Conservation (phyloP, 202 grass and related monocot species). For the Cymbopogon flexuosus region DNA sequence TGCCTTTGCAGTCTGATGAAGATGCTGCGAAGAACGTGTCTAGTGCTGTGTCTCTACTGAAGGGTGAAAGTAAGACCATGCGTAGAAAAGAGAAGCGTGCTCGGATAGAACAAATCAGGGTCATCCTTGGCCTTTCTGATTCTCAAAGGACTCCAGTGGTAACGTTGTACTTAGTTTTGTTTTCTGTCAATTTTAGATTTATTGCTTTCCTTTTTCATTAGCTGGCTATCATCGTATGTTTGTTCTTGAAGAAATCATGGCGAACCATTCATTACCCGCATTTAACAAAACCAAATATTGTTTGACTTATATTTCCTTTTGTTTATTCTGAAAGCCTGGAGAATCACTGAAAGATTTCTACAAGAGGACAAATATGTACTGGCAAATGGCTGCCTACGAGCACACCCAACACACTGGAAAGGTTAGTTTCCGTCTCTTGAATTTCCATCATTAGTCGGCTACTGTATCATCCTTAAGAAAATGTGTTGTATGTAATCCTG, state of each 20-base stretch:
- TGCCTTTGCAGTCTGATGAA: constrained; percentile 47
- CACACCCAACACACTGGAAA: constrained; percentile 98
- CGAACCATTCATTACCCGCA: background rate
- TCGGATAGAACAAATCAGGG: constrained; percentile 96
- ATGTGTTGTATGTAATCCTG: constrained; percentile 28
- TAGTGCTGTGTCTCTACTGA: constrained; percentile 69
- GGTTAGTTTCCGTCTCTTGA: constrained; percentile 36
- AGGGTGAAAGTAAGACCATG: constrained; percentile 77
- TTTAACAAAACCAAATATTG: background rate
- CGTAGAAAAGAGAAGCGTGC: constrained; percentile 93
- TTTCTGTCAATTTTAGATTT: constrained; percentile 1
- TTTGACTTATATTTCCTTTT: constrained; percentile 24
- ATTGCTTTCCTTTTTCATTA: background rate
- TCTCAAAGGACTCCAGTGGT: constrained; percentile 92
- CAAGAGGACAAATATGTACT: constrained; percentile 88
- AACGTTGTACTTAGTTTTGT: constrained; percentile 33
- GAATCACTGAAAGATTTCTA: constrained; percentile 86
- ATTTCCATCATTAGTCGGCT: background rate
- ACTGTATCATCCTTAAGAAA: background rate
- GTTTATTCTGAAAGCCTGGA: constrained; percentile 64
- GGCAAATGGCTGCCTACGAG: constrained; percentile 94
- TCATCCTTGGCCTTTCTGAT: constrained; percentile 94
- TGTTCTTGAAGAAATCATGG: constrained; percentile 14
- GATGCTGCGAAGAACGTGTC: constrained; percentile 48
- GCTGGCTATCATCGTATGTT: background rate